Percentiles rank a stretch among this genome's conserved stretches.
These are phyloP conservation scores for Nakazawaea wyomingensis DNA, from an alignment of 805 yeast species.

Conservation along the genomic window DNA sequence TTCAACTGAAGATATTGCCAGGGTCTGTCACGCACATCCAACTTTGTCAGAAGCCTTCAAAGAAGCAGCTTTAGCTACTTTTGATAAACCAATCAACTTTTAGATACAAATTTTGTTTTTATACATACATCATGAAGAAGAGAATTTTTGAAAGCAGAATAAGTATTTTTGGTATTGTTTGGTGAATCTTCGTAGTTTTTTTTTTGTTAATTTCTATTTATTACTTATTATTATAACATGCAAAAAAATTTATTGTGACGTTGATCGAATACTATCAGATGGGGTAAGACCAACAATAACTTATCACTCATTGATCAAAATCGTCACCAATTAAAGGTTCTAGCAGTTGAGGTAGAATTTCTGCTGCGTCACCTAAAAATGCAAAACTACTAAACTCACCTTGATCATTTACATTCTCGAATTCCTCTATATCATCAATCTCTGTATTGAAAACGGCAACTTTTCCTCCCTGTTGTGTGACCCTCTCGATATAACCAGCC, in stretches of 20 bases:
- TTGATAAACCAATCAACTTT: conserved; percentile 86
- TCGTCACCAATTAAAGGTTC: conserved; percentile 34
- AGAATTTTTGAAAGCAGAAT: not conserved
- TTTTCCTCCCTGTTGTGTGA: conserved; percentile 65
- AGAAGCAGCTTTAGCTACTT: conserved; percentile 94
- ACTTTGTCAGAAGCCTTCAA: conserved; percentile 96
- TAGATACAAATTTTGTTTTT: conserved; percentile 28
- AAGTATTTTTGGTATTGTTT: too few species aligned
- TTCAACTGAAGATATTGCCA: conserved; percentile 93
- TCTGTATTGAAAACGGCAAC: conserved; percentile 82
- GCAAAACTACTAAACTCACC: conserved; percentile 52
- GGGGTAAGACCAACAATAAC: too few species aligned
- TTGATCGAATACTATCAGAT: too few species aligned
- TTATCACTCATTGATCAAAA: too few species aligned
- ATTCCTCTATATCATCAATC: conserved; percentile 38
- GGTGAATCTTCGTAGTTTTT: not conserved
- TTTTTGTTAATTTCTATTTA: not conserved
- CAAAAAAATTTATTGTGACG: too few species aligned
- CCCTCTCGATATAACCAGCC: conserved; percentile 81
- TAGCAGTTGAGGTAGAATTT: conserved; percentile 60
- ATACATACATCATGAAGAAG: too few species aligned
- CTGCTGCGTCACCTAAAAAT: conserved; percentile 76
- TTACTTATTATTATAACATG: not conserved
- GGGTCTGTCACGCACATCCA: conserved; percentile 99
- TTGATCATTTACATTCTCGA: conserved; percentile 33